These are phyloP conservation scores for Linderniella brevidens DNA, from an alignment of 257 asterid genomes.

Conservation along the genomic window DNA sequence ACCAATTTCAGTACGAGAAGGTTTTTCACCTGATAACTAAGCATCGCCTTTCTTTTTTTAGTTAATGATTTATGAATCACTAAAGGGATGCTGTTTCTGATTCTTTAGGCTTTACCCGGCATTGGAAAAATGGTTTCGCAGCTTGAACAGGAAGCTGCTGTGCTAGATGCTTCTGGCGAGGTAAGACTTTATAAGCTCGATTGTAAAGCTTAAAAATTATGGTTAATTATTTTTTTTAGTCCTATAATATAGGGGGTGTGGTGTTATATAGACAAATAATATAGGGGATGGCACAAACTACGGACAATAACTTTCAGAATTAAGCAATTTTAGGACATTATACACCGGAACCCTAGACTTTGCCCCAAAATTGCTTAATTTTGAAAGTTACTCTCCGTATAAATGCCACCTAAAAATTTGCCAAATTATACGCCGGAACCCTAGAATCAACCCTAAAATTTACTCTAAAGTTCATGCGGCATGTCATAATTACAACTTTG, in stretches of 20 bases:
- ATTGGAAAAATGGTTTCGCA: slow-evolving; percentile 60
- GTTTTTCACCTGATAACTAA: slow-evolving; percentile 18
- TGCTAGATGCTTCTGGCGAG: slow-evolving; percentile 91
- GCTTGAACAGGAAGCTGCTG: slow-evolving; percentile 86
- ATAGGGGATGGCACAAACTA: no score
- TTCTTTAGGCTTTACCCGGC: slow-evolving; percentile 72
- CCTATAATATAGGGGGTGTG: no score
- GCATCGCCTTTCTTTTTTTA: slow-evolving; percentile 8
- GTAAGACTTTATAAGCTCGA: slow-evolving; percentile 20
- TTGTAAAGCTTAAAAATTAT: slow-evolving; percentile 9
- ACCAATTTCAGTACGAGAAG: slow-evolving; percentile 96
- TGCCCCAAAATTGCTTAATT: no score
- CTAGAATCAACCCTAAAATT: no score
- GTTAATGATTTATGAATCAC: slow-evolving; percentile 8
- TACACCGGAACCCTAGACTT: no score
- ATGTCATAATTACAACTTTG: slow-evolving; percentile 6
- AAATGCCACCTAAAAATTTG: no score
- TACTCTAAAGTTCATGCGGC: neutral
- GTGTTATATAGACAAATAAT: no score
- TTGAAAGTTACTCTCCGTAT: no score
- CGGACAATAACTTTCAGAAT: no score
- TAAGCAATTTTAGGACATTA: no score
- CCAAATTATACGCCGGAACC: no score
- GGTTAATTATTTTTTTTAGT: no score
- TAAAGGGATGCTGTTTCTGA: slow-evolving; percentile 16